Conservation (phyloP, 768 basidiomycete genomes). For the Amanita subjunquillea region DNA sequence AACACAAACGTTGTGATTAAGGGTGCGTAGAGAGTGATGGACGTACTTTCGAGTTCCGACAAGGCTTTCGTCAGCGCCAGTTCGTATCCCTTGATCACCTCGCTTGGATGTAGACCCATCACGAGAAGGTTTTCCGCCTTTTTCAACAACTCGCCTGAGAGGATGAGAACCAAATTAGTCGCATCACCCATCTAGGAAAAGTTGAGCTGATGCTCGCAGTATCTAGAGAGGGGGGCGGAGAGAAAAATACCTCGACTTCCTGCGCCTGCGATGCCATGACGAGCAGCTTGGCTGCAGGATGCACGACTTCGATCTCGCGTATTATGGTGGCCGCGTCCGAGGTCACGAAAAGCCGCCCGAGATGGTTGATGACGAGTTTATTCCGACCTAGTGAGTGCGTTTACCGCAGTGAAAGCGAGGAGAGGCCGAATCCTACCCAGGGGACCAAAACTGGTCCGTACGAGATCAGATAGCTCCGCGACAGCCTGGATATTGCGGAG, state of each 20-base stretch:
- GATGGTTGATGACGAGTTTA: constrained; percentile 96
- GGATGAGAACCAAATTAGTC: constrained; percentile 90
- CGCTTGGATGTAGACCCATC: constrained; percentile 96
- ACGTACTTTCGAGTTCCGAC: constrained; percentile 76
- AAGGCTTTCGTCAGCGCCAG: constrained; percentile 78
- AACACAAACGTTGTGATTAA: constrained; percentile 9
- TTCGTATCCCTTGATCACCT: constrained; percentile 92
- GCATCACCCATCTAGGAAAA: constrained; percentile 84
- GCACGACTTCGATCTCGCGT: constrained; percentile 94
- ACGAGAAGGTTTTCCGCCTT: constrained; percentile 85
- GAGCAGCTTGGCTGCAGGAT: constrained; percentile 97
- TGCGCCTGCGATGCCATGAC: constrained; percentile 98
- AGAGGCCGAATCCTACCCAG: constrained; percentile 54
- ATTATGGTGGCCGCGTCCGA: constrained; percentile 99
- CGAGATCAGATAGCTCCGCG: constrained; percentile 88
- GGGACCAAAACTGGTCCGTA: constrained; percentile 93
- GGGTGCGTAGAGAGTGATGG: neutral
- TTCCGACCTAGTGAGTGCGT: constrained; percentile 60
- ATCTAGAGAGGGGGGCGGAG: neutral
- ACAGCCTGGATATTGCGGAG: constrained; percentile 95
- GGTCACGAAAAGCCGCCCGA: constrained; percentile 92
- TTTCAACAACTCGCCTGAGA: constrained; percentile 92
- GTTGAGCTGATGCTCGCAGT: neutral
- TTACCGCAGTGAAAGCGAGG: constrained; percentile 3
- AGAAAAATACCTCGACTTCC: constrained; percentile 65